These are phyloP conservation scores for Truncatella angustata DNA, from an alignment of 2,329 filamentous ascomycete species.

Conservation along the genomic window DNA sequence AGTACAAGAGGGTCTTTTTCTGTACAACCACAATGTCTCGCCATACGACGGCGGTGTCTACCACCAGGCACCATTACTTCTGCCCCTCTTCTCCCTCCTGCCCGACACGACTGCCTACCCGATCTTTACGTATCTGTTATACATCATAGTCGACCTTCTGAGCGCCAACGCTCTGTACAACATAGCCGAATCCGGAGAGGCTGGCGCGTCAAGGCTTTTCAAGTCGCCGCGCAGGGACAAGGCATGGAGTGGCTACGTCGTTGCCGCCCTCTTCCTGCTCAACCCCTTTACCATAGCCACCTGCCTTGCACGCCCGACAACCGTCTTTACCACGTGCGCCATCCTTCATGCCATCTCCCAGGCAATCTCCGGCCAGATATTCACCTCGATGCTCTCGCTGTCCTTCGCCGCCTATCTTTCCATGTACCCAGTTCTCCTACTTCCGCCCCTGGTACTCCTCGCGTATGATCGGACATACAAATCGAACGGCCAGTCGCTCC, in stretches of 20 bases:
- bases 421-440: slow-evolving; percentile 84
- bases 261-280: slow-evolving; percentile 88
- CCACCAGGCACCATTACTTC: slow-evolving; percentile 80
- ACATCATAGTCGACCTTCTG: slow-evolving; percentile 75
- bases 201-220: slow-evolving; percentile 71
- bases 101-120: slow-evolving; percentile 67
- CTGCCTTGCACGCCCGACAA: slow-evolving; percentile 86
- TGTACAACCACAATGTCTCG: slow-evolving; percentile 94
- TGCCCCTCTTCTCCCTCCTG: slow-evolving; percentile 87
- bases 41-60: slow-evolving; percentile 92
- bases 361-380: slow-evolving; percentile 69
- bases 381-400: slow-evolving; percentile 79
- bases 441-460: slow-evolving; percentile 78
- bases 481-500: slow-evolving; percentile 30
- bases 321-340: slow-evolving; percentile 83
- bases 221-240: slow-evolving; percentile 75
- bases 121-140: slow-evolving; percentile 76
- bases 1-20: slow-evolving; percentile 96
- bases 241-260: slow-evolving; percentile 69
- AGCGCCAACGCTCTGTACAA: slow-evolving; percentile 75
- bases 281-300: slow-evolving; percentile 92
- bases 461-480: slow-evolving; percentile 66
- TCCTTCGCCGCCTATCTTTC: slow-evolving; percentile 88
- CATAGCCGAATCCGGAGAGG: slow-evolving; percentile 80
- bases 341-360: slow-evolving; percentile 81